phyloP scores from a whole-genome alignment of 1,284 basidiomycete species.

The Farysia itapuensis region DNA sequence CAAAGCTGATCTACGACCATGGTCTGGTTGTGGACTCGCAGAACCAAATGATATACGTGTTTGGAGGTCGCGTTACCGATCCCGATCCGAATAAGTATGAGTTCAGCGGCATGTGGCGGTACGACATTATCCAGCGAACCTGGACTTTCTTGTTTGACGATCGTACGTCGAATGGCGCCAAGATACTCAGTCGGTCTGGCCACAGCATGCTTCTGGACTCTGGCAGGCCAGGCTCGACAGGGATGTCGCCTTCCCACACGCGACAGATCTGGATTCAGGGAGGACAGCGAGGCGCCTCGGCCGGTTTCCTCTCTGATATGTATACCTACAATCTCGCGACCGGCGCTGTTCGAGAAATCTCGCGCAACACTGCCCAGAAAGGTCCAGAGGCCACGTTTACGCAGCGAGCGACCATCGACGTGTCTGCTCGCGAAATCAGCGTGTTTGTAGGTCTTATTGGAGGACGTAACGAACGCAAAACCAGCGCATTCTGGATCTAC shows the following conservation, averaged over 20 bases:
- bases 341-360: conserved; percentile 39
- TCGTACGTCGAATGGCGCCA: conserved; percentile 31
- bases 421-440: conserved; percentile 46
- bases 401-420: conserved; percentile 55
- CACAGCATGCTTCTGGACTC: conserved; percentile 59
- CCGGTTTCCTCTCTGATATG: conserved; percentile 56
- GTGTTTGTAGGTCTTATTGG: conserved; percentile 53
- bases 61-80: conserved; percentile 74
- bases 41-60: conserved; percentile 73
- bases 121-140: conserved; percentile 47
- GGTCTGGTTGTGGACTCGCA: conserved; percentile 77
- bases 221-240: conserved; percentile 21
- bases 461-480: conserved; percentile 34
- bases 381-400: conserved; percentile 58
- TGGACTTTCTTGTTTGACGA: conserved; percentile 58
- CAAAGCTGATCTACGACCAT: conserved; percentile 76
- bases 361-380: conserved; percentile 31
- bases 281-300: conserved; percentile 54
- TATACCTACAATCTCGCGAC: conserved; percentile 52
- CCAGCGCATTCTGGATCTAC: conserved; percentile 50
- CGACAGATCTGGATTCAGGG: conserved; percentile 56
- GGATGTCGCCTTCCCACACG: conserved; percentile 29
- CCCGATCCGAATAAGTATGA: conserved; percentile 57
- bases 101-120: conserved; percentile 59
- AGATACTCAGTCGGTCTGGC: conserved; percentile 47